A percentile compares a stretch with the other conserved stretches of the same genome.
Evolutionary conservation across 2,329 filamentous ascomycete species (phyloP).

Genomic region (Cladosporium colombiae): DNA sequence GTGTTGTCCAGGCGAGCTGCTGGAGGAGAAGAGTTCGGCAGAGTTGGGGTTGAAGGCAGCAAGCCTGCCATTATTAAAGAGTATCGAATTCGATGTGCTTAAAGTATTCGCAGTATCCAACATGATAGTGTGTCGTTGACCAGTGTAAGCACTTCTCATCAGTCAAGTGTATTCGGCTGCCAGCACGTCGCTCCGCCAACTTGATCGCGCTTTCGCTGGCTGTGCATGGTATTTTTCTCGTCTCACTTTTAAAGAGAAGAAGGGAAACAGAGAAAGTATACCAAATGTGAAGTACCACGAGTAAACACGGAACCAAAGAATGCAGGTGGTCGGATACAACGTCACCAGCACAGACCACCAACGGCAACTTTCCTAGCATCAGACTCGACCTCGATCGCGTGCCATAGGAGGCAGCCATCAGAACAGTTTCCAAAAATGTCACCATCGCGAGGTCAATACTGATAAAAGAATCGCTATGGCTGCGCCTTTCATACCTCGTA

Average conservation of each 20-base stretch:
- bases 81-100: neutral
- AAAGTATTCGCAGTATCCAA: neutral
- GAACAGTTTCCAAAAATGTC: neutral
- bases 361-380: neutral
- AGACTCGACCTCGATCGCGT: neutral
- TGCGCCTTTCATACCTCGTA: conserved; percentile 69
- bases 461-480: conserved; percentile 27
- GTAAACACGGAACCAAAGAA: conserved; percentile 12
- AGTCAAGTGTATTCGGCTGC: neutral
- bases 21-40: conserved; percentile 8
- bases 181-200: neutral
- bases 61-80: neutral
- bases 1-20: neutral
- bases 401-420: neutral
- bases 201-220: neutral
- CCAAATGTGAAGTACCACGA: neutral
- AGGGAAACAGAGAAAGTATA: neutral
- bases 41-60: neutral
- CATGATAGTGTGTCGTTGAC: neutral
- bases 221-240: neutral
- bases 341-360: conserved; percentile 15
- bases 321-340: conserved; percentile 2
- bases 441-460: conserved; percentile 9
- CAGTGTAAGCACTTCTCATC: neutral
- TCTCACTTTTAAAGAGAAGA: neutral